These are phyloP conservation scores for Coelastrella sp. DNA, from an alignment of 139 green algal genomes.

Conservation along the genomic window DNA sequence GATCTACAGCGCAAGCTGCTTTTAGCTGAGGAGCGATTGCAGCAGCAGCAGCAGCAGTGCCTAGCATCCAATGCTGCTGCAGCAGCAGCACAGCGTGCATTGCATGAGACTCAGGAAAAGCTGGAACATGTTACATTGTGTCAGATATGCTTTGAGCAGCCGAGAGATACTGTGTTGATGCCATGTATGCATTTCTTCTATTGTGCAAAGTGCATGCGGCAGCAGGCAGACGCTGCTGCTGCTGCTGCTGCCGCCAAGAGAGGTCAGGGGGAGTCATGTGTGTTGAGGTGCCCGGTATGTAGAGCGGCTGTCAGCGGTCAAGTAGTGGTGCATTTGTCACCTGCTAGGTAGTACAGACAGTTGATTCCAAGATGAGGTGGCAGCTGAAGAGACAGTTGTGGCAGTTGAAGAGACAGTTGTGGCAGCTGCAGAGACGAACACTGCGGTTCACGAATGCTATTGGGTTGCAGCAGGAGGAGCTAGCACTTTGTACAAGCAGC, in stretches of 20 bases:
- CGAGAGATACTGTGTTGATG: conserved; percentile 44
- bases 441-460: too few relatives aligned
- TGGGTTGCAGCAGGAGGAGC: too few relatives aligned
- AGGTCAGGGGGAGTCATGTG: neutral
- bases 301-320: conserved; percentile 24
- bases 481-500: too few relatives aligned
- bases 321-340: conserved; percentile 45
- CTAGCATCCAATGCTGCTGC: neutral
- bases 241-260: conserved; percentile 4
- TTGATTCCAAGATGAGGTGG: too few relatives aligned
- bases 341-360: neutral
- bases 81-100: conserved; percentile 10
- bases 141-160: conserved; percentile 44
- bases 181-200: conserved; percentile 48
- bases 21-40: conserved; percentile 11
- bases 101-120: neutral
- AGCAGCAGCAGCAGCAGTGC: conserved; percentile 19
- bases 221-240: neutral
- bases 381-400: too few relatives aligned
- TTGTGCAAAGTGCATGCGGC: conserved; percentile 24
- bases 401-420: too few relatives aligned
- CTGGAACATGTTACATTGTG: conserved; percentile 19
- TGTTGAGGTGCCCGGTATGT: conserved; percentile 37
- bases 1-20: conserved; percentile 6
- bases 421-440: too few relatives aligned